phyloP scores from a whole-genome alignment of 192 early-diverging fungal species.

The Coemansia sp. region DNA sequence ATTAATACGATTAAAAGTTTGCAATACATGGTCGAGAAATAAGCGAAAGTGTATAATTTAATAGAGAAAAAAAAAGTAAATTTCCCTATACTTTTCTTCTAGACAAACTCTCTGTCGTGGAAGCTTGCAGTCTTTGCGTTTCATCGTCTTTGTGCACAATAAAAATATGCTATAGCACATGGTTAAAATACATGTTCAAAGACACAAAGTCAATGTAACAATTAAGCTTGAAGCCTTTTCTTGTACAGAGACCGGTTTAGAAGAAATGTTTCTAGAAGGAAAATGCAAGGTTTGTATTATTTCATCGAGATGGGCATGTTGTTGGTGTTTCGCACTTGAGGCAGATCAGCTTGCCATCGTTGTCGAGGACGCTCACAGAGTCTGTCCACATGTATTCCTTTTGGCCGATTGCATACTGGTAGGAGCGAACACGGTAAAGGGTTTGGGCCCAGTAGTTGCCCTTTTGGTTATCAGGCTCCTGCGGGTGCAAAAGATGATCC shows the following conservation, averaged over 20 bases:
- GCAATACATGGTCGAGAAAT: neutral
- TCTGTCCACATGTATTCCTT: slow-evolving; percentile 16
- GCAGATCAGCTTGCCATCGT: slow-evolving; percentile 22
- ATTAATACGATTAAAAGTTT: neutral
- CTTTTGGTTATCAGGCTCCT: slow-evolving; percentile 10
- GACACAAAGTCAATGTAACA: neutral
- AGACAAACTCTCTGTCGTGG: neutral
- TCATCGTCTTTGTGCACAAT: neutral
- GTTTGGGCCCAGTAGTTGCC: slow-evolving; percentile 21
- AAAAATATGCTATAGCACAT: neutral
- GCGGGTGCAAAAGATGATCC: slow-evolving; percentile 33
- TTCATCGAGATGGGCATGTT: neutral
- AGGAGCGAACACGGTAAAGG: slow-evolving; percentile 26
- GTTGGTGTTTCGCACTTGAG: slow-evolving; percentile 8
- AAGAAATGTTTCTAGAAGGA: neutral
- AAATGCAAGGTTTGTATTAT: neutral
- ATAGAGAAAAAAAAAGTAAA: neutral
- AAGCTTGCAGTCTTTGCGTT: too few relatives aligned
- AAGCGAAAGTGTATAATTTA: neutral
- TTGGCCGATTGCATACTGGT: slow-evolving; percentile 20
- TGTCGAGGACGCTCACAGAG: slow-evolving; percentile 33
- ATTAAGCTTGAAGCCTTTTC: slow-evolving; percentile 26
- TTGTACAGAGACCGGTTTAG: too few relatives aligned
- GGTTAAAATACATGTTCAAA: neutral
- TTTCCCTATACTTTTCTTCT: neutral